Base-by-base conservation (phyloP, 306 rosid species). In the Trifolium fragiferum region DNA sequence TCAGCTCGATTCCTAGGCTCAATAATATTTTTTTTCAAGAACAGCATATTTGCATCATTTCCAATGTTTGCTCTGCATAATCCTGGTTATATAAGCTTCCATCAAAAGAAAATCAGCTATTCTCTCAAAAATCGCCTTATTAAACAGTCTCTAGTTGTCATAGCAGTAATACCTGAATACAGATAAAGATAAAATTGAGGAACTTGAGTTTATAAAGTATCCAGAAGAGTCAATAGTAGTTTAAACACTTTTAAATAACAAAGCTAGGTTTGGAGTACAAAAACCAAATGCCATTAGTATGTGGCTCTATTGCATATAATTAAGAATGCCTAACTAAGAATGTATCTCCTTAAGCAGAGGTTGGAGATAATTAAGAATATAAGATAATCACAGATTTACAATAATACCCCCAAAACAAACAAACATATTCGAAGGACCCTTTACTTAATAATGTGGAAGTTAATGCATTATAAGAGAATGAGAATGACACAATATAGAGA, bases 81-180 rank as follows among this genome's bases (percentile, higher is more conserved):
- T 35, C 5, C 77, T 46, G 53, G 91, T 87, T 62, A 92, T 87
- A 79, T 89, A 87, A 61, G 87, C 90, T n/a, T 87, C 89, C 87
- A 76, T 84, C 4, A 73, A 59, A 78, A 93, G 92, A 80, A 90
- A 86, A 55, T 89, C 91, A 0, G 91, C 90, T 15, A 89, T 83
- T 14, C 82, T 87, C 81, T 89, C 95, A 64, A 64, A 93, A 89
- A 77, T 87, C 93, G 15, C 88, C 85, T 76, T 89, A n/a, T 91
- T 16, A 85, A 18, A 74, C 96, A 93, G 53, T 93, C 95, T 86
- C 95, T 81, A 33, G 96, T 70, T 32, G 95, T 93, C 96, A 87
- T 87, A 62, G 95, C 93, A 76, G 92, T 96, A 72, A 91, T 84
- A 43, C 96, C 94, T 92, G 80, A 43, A 78, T 54, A 60, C 40